Conservation (phyloP, 1,284 basidiomycete genomes). For the Cutaneotrichosporon cavernicola region DNA sequence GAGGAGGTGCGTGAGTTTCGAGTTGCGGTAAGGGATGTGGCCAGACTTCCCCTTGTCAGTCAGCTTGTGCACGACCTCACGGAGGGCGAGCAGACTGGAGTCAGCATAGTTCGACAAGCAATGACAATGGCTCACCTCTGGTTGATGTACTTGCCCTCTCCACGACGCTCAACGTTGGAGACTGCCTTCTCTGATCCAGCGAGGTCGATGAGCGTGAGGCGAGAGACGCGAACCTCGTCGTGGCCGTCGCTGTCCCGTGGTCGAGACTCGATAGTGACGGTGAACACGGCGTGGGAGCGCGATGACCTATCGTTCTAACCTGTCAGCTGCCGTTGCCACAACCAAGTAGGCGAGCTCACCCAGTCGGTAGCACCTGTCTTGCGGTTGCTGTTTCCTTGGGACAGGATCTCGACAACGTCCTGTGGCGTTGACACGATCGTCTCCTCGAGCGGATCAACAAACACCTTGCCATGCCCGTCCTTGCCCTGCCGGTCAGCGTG, state of each 20-base stretch:
- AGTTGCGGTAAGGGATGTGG: constrained; percentile 61
- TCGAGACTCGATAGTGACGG: constrained; percentile 54
- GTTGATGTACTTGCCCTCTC: constrained; percentile 62
- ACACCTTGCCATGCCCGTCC: constrained; percentile 50
- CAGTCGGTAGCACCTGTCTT: constrained; percentile 60
- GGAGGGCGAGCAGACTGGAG: constrained; percentile 54
- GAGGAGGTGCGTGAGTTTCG: constrained; percentile 58
- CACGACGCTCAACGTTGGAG: constrained; percentile 56
- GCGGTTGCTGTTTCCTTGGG: constrained; percentile 56
- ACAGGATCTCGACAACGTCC: constrained; percentile 56
- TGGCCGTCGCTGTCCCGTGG: constrained; percentile 41
- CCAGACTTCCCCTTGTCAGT: constrained; percentile 52
- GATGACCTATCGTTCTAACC: constrained; percentile 57
- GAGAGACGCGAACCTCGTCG: constrained; percentile 48
- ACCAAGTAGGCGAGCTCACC: constrained; percentile 36
- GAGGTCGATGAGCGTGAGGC: constrained; percentile 52
- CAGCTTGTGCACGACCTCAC: constrained; percentile 60
- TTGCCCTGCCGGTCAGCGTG: constrained; percentile 2
- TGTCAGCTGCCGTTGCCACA: not conserved
- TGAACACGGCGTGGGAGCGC: constrained; percentile 59
- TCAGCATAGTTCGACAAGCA: constrained; percentile 13
- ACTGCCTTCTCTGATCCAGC: constrained; percentile 61
- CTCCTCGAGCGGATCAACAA: constrained; percentile 57
- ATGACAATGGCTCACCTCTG: constrained; percentile 47
- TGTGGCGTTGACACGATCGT: constrained; percentile 57